A percentile compares a stretch with the other conserved stretches of the same genome.
phyloP scores from a whole-genome alignment of 306 rosid genomes.

The Cucumis melo region DNA sequence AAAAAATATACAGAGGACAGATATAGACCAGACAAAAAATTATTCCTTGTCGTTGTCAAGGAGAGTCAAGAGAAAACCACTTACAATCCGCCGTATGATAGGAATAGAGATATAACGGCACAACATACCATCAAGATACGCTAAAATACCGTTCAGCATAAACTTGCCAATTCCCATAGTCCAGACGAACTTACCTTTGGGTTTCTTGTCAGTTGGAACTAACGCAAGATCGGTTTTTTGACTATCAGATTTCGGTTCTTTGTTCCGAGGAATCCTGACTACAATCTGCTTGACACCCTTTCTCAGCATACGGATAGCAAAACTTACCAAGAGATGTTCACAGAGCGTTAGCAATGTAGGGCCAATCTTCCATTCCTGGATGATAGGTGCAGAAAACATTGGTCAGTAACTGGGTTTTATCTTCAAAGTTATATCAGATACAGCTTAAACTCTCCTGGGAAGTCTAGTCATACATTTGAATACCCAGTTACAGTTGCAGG shows the following conservation, averaged over 20 bases:
- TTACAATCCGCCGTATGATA: constrained; percentile 68
- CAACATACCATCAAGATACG: constrained; percentile 77
- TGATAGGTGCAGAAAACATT: background rate
- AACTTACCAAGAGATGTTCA: constrained; percentile 88
- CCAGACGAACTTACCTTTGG: constrained; percentile 28
- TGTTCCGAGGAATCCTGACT: constrained; percentile 28
- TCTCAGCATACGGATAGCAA: constrained; percentile 68
- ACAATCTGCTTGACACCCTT: constrained; percentile 44
- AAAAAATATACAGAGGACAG: background rate
- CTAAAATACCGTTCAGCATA: constrained; percentile 63
- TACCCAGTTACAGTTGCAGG: background rate
- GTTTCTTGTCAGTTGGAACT: constrained; percentile 7
- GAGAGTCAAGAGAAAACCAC: constrained; percentile 70
- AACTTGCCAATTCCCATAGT: constrained; percentile 67
- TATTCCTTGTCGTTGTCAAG: constrained; percentile 43
- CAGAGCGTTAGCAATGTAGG: constrained; percentile 67
- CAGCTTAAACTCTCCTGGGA: background rate
- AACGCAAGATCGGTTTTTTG: constrained; percentile 13
- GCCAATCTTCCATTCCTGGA: constrained; percentile 78
- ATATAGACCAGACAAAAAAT: background rate
- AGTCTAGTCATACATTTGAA: background rate
- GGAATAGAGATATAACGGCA: constrained; percentile 88
- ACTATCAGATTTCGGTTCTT: constrained; percentile 18
- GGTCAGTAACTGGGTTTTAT: background rate
- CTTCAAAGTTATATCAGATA: background rate